Evolutionary conservation across 2,329 filamentous ascomycete species (phyloP).

Genomic region (Hymenotorrendiella dingleyae): DNA sequence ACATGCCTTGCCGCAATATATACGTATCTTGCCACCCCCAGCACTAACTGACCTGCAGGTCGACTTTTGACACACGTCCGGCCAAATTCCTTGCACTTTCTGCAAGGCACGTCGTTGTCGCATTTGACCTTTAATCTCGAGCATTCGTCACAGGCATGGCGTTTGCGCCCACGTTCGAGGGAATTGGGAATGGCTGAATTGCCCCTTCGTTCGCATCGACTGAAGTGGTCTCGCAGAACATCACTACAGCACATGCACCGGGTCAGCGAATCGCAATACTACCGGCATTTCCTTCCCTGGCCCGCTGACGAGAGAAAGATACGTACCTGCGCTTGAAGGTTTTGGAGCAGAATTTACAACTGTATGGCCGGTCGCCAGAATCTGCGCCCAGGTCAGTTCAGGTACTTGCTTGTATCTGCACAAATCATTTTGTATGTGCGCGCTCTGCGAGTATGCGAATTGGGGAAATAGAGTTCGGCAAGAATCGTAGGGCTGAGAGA

Average conservation of each 20-base stretch:
- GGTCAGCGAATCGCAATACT: too few species aligned
- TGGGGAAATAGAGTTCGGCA: not conserved
- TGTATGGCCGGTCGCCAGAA: slow-evolving; percentile 28
- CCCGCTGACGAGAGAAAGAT: not conserved
- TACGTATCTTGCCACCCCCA: not conserved
- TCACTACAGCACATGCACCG: slow-evolving; percentile 26
- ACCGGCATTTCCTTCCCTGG: too few species aligned
- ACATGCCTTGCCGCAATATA: not conserved
- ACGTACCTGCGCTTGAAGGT: slow-evolving; percentile 31
- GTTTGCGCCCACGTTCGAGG: slow-evolving; percentile 29
- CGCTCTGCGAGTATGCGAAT: not conserved
- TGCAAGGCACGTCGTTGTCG: slow-evolving; percentile 29
- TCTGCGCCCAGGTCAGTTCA: slow-evolving; percentile 20
- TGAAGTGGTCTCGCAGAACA: slow-evolving; percentile 31
- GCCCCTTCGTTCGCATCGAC: slow-evolving; percentile 28
- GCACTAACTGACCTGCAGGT: slow-evolving; percentile 14
- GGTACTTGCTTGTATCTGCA: too few species aligned
- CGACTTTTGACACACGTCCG: slow-evolving; percentile 27
- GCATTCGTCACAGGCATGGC: slow-evolving; percentile 31
- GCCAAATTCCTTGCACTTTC: slow-evolving; percentile 30
- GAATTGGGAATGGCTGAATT: slow-evolving; percentile 27
- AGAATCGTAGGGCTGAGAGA: not conserved
- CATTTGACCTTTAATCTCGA: slow-evolving; percentile 31
- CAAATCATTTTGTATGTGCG: too few species aligned
- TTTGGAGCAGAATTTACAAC: slow-evolving; percentile 31